These are phyloP conservation scores for Yamagishiella unicocca DNA, from an alignment of 139 green algal genomes.

Conservation along the genomic window DNA sequence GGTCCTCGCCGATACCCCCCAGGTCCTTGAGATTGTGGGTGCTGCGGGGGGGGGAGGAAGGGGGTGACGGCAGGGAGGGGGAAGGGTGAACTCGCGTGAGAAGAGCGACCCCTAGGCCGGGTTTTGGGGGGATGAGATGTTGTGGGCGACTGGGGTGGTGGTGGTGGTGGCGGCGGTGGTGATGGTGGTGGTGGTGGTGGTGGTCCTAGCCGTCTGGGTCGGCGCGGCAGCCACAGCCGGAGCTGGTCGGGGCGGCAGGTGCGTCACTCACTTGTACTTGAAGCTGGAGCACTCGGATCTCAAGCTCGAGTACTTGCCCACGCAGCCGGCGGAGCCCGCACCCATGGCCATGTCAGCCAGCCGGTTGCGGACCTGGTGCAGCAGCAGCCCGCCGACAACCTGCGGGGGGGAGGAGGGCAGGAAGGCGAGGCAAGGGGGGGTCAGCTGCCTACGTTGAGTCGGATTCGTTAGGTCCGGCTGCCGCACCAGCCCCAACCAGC, in stretches of 20 bases:
- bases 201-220: too few species aligned
- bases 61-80: not conserved
- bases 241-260: too few species aligned
- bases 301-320: not conserved
- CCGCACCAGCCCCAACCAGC: too few species aligned
- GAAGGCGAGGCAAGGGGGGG: too few species aligned
- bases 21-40: not conserved
- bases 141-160: too few species aligned
- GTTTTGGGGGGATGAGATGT: not conserved
- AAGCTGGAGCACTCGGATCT: not conserved
- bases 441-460: too few species aligned
- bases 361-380: conserved; percentile 49
- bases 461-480: too few species aligned
- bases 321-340: not conserved
- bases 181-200: too few species aligned
- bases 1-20: conserved; percentile 49
- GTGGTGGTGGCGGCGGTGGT: too few species aligned
- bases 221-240: too few species aligned
- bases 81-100: not conserved
- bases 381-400: conserved; percentile 51
- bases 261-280: conserved; percentile 24
- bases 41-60: not conserved
- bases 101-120: not conserved
- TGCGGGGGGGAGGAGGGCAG: too few species aligned
- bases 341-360: conserved; percentile 1